Conservation (phyloP, 2,329 filamentous ascomycete genomes). For the Stagonosporopsis rhizophila region DNA sequence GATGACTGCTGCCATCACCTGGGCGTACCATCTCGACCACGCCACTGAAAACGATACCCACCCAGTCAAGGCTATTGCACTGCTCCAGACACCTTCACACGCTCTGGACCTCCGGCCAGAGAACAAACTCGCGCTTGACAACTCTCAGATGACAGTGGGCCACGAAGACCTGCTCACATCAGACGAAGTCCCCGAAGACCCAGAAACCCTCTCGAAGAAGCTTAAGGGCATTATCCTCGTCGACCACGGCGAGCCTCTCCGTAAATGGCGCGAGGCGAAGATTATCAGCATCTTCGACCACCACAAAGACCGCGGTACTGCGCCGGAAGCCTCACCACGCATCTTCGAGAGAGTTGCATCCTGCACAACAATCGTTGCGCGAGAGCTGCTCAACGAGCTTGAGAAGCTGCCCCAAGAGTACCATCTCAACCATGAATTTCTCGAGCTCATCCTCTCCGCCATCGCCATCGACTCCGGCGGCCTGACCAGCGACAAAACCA, state of each 20-base stretch:
- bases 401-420: slow-evolving; percentile 55
- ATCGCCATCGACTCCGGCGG: slow-evolving; percentile 57
- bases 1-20: slow-evolving; percentile 56
- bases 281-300: slow-evolving; percentile 58
- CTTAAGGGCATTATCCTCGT: slow-evolving; percentile 57
- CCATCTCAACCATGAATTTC: slow-evolving; percentile 57
- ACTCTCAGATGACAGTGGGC: slow-evolving; percentile 55
- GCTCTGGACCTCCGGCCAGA: slow-evolving; percentile 57
- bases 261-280: slow-evolving; percentile 54
- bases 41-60: slow-evolving; percentile 52
- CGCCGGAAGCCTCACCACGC: slow-evolving; percentile 52
- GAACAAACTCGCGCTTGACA: slow-evolving; percentile 55
- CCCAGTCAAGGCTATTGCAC: slow-evolving; percentile 55
- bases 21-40: slow-evolving; percentile 58
- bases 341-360: slow-evolving; percentile 55
- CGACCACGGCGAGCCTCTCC: slow-evolving; percentile 53
- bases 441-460: slow-evolving; percentile 57
- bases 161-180: slow-evolving; percentile 57
- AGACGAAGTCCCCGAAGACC: slow-evolving; percentile 57
- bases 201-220: slow-evolving; percentile 53
- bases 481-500: slow-evolving; percentile 46
- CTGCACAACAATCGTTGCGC: slow-evolving; percentile 56
- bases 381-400: slow-evolving; percentile 57
- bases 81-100: slow-evolving; percentile 56
- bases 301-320: slow-evolving; percentile 53